Evolutionary conservation across 805 yeast genomes (phyloP).

Genomic region (Wickerhamomyces hampshirensis): DNA sequence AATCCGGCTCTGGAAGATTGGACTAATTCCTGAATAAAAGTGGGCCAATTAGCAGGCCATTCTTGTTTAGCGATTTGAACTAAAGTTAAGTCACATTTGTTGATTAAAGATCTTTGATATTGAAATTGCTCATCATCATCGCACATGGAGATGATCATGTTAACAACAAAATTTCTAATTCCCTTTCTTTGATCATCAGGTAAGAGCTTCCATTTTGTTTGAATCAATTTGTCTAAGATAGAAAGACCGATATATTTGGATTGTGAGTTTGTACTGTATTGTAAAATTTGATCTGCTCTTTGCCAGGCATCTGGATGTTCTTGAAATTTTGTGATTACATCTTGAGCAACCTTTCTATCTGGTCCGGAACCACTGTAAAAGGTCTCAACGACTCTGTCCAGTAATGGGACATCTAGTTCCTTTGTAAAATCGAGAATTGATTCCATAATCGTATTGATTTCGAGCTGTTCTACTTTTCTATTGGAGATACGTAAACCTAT

Average conservation of each 20-base stretch:
- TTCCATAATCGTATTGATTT: constrained; percentile 62
- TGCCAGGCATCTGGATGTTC: constrained; percentile 97
- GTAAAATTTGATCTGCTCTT: constrained; percentile 83
- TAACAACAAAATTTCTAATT: constrained; percentile 87
- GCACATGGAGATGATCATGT: constrained; percentile 89
- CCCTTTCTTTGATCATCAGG: constrained; percentile 89
- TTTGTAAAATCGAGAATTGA: constrained; percentile 78
- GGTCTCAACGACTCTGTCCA: constrained; percentile 81
- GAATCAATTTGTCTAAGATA: constrained; percentile 83
- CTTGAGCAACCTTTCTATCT: constrained; percentile 65
- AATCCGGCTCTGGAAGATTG: constrained; percentile 76
- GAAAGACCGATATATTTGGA: constrained; percentile 90
- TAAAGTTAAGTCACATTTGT: constrained; percentile 88
- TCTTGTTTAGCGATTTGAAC: constrained; percentile 95
- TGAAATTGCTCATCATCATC: constrained; percentile 72
- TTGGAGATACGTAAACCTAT: no score
- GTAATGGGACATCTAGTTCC: constrained; percentile 72
- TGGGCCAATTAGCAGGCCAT: constrained; percentile 99
- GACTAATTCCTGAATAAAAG: constrained; percentile 90
- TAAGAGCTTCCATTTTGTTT: constrained; percentile 88
- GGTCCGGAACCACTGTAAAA: constrained; percentile 77
- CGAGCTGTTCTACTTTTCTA: no score
- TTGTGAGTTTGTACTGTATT: constrained; percentile 73
- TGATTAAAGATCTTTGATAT: constrained; percentile 75
- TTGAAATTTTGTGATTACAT: constrained; percentile 73